Evolutionary conservation across 2,329 filamentous ascomycete species (phyloP), one percentile per base, ranked within the genome.

Genomic region (Furcasterigmium sp.): DNA sequence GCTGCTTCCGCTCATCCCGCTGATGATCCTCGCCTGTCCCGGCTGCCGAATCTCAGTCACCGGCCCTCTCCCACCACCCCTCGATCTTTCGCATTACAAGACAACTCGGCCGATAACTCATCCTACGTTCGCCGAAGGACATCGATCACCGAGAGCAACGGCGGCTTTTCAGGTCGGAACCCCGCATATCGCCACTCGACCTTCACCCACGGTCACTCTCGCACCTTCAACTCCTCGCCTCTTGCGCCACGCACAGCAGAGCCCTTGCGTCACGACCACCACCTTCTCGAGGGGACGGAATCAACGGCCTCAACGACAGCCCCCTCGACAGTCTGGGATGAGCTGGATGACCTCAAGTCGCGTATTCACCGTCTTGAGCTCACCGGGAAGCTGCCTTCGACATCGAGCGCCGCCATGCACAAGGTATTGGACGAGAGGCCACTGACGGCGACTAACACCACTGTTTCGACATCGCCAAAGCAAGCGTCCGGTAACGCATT

Each of bases 241-340:
- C 63, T 84, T 39, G 77, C 74, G 9, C 70, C 70, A 8, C 69
- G 70, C 37, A 52, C 65, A 14, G 51, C 57, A 20, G 71, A 75
- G 25, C 30, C 53, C 7, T 60, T 56, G 41, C 63, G 52, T 45
- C 63, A 56, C 46, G 70, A 61, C 14, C 21, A 54, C 0, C 62
- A 64, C 8, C 48, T 53, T 23, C 53, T 70, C 21, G 83, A 91
- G 55, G 84, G 84, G 8, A 90, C 89, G 0, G 89, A 93, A 55
- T 97, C 93, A 1, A 91, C 86, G 0, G 76, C 86, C 26, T 97
- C 93, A 0, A 93, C 88, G 1, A 90, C 85, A 2, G 89, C 88
- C 2, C 88, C 91, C 11, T 94, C 90, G 2, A 96, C 90, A 0
- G 88, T 98, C 3, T 98, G 93, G 93, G 93, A 97, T 59, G 93